phyloP scores from a whole-genome alignment of 192 early-diverging fungal species.

The Oehlia diaphana region DNA sequence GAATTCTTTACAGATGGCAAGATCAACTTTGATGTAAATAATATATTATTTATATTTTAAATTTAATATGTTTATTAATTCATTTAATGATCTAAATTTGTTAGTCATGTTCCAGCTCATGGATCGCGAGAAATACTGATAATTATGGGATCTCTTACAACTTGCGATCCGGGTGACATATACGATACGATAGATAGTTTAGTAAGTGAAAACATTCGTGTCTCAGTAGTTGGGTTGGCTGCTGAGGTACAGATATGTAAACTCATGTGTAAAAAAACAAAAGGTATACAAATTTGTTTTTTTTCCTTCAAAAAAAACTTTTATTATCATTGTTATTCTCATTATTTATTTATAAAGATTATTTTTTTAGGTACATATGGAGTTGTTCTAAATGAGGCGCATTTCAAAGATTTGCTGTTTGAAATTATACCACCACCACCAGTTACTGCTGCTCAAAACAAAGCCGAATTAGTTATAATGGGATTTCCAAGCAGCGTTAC shows the following conservation, averaged over 20 bases:
- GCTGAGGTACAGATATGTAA: slow-evolving; percentile 89
- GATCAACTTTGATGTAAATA: slow-evolving; percentile 60
- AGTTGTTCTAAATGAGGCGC: slow-evolving; percentile 80
- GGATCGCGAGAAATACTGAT: slow-evolving; percentile 85
- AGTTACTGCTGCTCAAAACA: slow-evolving; percentile 50
- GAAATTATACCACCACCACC: slow-evolving; percentile 89
- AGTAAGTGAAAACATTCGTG: slow-evolving; percentile 70
- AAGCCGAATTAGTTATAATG: slow-evolving; percentile 83
- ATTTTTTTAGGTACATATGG: slow-evolving; percentile 66
- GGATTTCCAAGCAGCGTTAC: slow-evolving; percentile 76
- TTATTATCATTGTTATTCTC: background rate
- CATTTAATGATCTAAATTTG: background rate
- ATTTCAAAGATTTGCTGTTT: slow-evolving; percentile 82
- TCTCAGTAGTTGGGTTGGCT: slow-evolving; percentile 84
- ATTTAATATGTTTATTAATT: background rate
- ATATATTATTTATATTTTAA: background rate
- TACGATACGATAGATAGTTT: slow-evolving; percentile 74
- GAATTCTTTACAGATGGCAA: slow-evolving; percentile 86
- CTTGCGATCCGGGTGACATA: slow-evolving; percentile 94
- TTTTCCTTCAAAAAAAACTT: background rate
- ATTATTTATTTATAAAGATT: background rate
- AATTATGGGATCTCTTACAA: slow-evolving; percentile 86
- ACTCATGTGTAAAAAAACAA: slow-evolving; percentile 70
- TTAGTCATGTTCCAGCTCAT: slow-evolving; percentile 82
- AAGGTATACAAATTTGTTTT: slow-evolving; percentile 47